phyloP scores from a whole-genome alignment of 306 rosid species.

The Cucumis melo region DNA sequence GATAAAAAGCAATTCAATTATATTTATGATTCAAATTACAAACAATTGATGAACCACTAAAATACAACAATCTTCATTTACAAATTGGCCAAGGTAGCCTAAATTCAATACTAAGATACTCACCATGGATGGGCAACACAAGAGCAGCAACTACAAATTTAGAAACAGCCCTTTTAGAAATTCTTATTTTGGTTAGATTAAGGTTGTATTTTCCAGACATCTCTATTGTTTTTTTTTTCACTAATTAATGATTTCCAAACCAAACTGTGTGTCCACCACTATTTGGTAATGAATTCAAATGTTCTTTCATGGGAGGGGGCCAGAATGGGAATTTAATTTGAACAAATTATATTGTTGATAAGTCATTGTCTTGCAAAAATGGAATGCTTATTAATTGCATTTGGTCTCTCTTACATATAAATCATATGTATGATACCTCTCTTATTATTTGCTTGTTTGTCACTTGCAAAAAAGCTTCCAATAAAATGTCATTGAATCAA shows the following conservation, averaged over 20 bases:
- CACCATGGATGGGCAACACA: neutral
- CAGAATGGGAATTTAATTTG: neutral
- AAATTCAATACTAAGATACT: no score
- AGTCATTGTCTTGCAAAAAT: neutral
- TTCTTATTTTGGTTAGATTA: neutral
- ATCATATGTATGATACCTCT: neutral
- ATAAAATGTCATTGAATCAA: neutral
- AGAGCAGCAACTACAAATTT: neutral
- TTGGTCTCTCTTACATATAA: neutral
- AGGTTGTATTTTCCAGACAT: neutral
- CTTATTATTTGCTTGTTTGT: neutral
- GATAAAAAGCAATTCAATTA: no score
- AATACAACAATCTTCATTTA: no score
- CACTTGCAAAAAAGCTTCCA: neutral
- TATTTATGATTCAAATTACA: no score
- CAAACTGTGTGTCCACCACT: neutral
- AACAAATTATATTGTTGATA: neutral
- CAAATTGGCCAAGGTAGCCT: no score
- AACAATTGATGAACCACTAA: no score
- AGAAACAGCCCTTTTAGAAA: neutral
- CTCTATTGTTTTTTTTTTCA: neutral
- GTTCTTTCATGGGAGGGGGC: neutral
- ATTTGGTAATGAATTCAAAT: neutral
- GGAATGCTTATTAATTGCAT: neutral
- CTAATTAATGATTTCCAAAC: neutral